phyloP scores from a whole-genome alignment of 2,329 filamentous ascomycete genomes.

The Sporothrix pallida region DNA sequence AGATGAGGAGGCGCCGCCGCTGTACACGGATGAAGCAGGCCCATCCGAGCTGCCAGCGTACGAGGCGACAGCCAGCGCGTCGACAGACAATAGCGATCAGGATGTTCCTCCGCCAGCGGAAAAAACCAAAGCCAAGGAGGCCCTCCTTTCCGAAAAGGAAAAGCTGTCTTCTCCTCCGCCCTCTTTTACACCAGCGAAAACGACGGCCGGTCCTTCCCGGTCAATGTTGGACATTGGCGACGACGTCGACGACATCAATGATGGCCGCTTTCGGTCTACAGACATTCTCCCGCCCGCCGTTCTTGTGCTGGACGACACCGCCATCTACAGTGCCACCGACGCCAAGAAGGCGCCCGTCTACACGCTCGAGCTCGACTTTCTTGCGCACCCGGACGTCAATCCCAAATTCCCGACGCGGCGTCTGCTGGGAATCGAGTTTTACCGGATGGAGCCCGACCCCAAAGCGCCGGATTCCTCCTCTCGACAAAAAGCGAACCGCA shows the following conservation, averaged over 20 bases:
- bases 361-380: background rate
- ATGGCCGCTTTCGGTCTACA: background rate
- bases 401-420: too few species aligned
- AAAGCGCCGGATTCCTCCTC: background rate
- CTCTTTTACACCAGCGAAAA: too few species aligned
- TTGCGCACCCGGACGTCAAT: background rate
- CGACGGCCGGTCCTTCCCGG: background rate
- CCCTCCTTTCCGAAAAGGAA: too few species aligned
- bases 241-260: background rate
- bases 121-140: background rate
- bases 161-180: too few species aligned
- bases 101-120: background rate
- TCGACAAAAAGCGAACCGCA: background rate
- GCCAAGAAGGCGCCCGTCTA: background rate
- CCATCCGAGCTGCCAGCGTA: background rate
- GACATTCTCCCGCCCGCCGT: background rate
- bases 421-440: background rate
- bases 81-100: background rate
- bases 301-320: background rate
- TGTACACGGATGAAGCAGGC: background rate
- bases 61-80: background rate
- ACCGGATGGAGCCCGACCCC: constrained; percentile 2
- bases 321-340: background rate
- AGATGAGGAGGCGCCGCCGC: background rate
- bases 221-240: background rate